A percentile compares a stretch with the other conserved stretches of the same genome.
Evolutionary conservation across 2,329 filamentous ascomycete genomes (phyloP).

Genomic region (Claviceps quebecensis): DNA sequence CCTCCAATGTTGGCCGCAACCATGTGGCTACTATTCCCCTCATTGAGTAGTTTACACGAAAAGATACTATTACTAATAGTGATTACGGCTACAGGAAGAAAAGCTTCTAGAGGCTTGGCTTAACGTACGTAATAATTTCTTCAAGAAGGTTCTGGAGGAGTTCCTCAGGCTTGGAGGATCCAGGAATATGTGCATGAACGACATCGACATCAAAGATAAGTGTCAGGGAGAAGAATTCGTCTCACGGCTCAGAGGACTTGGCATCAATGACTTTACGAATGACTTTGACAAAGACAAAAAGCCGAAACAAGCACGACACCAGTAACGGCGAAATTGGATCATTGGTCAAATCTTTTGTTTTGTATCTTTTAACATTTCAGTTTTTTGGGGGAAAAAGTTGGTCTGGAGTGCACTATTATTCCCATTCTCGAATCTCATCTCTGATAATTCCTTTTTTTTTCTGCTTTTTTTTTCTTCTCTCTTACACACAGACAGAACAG

Average conservation of each 20-base stretch:
- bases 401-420: not conserved
- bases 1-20: not conserved
- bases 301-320: no score
- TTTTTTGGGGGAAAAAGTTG: no score
- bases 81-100: constrained; percentile 20
- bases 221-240: no score
- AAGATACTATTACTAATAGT: not conserved
- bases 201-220: constrained; percentile 30
- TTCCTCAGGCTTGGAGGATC: constrained; percentile 38
- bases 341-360: no score
- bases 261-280: no score
- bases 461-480: not conserved
- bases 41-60: not conserved
- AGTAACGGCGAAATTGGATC: no score
- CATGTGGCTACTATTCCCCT: no score
- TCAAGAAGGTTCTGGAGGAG: constrained; percentile 23
- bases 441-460: not conserved
- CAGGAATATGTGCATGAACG: constrained; percentile 28
- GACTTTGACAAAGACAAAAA: no score
- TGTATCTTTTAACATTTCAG: no score
- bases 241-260: no score
- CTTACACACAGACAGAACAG: not conserved
- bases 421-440: not conserved
- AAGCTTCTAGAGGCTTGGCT: constrained; percentile 21
- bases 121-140: constrained; percentile 15